Evolutionary conservation across 768 basidiomycete species (phyloP), one percentile per base, ranked within the genome.

Genomic region (Calocera viscosa): DNA sequence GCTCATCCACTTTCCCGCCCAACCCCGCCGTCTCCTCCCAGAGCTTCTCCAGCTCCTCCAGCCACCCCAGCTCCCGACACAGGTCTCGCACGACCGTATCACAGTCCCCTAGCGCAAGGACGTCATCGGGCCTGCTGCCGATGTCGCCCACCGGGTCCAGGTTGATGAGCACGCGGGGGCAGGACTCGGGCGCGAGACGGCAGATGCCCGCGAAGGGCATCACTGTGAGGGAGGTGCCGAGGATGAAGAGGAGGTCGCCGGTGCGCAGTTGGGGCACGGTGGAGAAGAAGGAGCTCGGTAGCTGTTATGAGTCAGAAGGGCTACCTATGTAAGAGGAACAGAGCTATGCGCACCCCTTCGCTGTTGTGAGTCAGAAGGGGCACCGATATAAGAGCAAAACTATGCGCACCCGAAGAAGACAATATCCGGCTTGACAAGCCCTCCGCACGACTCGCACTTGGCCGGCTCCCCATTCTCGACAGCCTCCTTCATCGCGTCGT

Each of bases 401-500:
- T 17, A 77, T 85, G 34, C 73, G 89, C 86, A 39, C 81, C 73
- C 92, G 72, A 95, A 94, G 77, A 95, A 94, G 14, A 95, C 90
- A 47, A 95, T 95, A 72, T 95, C 90, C n/a, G 92, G 92, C 75
- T 94, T 93, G 17, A 94, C 86, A 40, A 91, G 79, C 0, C 91
- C 91, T 1, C 77, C 78, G 69, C 92, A 93, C 3, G 43, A 24
- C 24, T 71, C 73, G 73, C 95, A 97, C 63, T 77, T 80, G 3
- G 93, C 86, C 16, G 90, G 84, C 68, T 83, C 75, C 43, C 85
- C 85, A n/a, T 77, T 74, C 67, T 81, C 74, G 34, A 95, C 82
- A 3, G 82, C 80, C 17, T 78, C 75, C 73, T 82, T 83, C 80
- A 98, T 91, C 72, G 84, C 83, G 5, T 82, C 83, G 63, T 82